Evolutionary conservation across 1,139 yeast genomes (phyloP).

Genomic region (Debaryomyces sp.): DNA sequence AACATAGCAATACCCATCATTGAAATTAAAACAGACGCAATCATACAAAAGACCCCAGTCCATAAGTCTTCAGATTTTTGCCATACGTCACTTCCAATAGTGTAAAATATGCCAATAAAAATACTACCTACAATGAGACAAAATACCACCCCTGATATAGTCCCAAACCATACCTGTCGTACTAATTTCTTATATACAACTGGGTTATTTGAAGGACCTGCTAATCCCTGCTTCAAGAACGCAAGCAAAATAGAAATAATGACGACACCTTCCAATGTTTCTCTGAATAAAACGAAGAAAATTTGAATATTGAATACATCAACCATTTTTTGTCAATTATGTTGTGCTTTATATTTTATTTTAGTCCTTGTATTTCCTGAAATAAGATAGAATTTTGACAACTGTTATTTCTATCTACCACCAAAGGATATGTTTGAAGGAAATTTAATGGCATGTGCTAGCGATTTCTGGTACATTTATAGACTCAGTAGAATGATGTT

Average conservation of each 20-base stretch:
- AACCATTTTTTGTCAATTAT: slow-evolving; percentile 23
- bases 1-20: slow-evolving; percentile 92
- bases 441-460: too few relatives aligned
- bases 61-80: slow-evolving; percentile 83
- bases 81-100: slow-evolving; percentile 84
- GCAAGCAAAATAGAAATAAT: slow-evolving; percentile 89
- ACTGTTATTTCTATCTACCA: too few relatives aligned
- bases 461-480: too few relatives aligned
- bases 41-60: slow-evolving; percentile 85
- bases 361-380: too few relatives aligned
- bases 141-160: slow-evolving; percentile 66
- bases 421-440: too few relatives aligned
- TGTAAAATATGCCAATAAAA: slow-evolving; percentile 84
- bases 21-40: slow-evolving; percentile 83
- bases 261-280: slow-evolving; percentile 85
- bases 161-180: slow-evolving; percentile 81
- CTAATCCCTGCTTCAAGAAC: slow-evolving; percentile 84
- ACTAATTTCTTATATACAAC: slow-evolving; percentile 60
- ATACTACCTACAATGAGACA: slow-evolving; percentile 83
- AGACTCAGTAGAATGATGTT: too few relatives aligned
- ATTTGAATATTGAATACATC: slow-evolving; percentile 57
- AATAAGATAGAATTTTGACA: too few relatives aligned
- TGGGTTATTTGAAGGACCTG: slow-evolving; percentile 52
- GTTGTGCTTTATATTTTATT: background rate
- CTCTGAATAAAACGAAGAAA: slow-evolving; percentile 88